Evolutionary conservation across 148 eudicot genomes (phyloP).

Genomic region (Camellia lanceoleosa): DNA sequence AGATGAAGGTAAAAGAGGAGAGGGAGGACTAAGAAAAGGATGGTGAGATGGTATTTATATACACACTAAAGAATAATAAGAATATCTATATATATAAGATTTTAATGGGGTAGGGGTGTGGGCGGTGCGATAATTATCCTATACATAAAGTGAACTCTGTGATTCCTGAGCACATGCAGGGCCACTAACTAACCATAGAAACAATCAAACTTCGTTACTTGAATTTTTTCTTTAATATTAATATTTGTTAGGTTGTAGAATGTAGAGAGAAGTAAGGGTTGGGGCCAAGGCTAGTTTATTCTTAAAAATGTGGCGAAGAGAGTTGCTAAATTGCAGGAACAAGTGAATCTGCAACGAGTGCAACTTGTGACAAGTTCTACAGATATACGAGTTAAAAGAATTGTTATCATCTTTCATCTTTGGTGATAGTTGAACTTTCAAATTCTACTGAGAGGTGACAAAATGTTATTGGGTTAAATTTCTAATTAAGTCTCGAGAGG

Average conservation of each 20-base stretch:
- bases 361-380: too few relatives aligned
- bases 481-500: too few relatives aligned
- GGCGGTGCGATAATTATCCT: constrained; percentile 38
- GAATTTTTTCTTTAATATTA: constrained; percentile 10
- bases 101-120: constrained; percentile 21
- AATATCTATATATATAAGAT: not conserved
- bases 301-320: too few relatives aligned
- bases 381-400: too few relatives aligned
- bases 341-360: too few relatives aligned
- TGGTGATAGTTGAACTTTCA: too few relatives aligned
- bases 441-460: too few relatives aligned
- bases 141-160: constrained; percentile 31
- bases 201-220: constrained; percentile 2
- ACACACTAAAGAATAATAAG: not conserved
- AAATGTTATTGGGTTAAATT: too few relatives aligned
- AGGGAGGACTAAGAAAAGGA: not conserved
- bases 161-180: constrained; percentile 77
- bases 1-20: constrained; percentile 1
- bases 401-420: too few relatives aligned
- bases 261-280: constrained; percentile 29
- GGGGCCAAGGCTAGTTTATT: too few relatives aligned
- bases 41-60: constrained; percentile 25
- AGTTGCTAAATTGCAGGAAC: too few relatives aligned
- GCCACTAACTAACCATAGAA: constrained; percentile 33
- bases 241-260: not conserved